Base-by-base conservation (phyloP, 2,329 filamentous ascomycete species). In the Clonostachys rosea region DNA sequence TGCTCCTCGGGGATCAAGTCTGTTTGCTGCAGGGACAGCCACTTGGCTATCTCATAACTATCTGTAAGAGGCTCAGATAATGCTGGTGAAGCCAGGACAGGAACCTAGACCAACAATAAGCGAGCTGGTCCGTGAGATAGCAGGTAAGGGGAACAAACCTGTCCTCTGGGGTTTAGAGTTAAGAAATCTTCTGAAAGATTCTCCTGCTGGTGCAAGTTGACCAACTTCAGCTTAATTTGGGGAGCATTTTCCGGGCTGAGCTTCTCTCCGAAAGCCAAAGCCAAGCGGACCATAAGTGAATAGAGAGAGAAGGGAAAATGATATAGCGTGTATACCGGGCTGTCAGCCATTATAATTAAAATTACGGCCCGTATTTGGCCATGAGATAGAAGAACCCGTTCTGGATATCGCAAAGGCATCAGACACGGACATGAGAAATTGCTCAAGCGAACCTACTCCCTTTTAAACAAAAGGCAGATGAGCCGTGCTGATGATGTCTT, bases 301-400 rank as follows among this genome's bases (percentile, higher is more conserved):
- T 64, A 62, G 12, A 62, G 48, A 4, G 59, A 63, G 46, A 58
- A 62, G 6, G 58, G 56, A 16, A 56, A 64, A 48, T 57, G 60
- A 44, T 62, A 55, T 45, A 64, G 53, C 34, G 55, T 61, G 36
- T 18, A 39, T 30, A 30, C 24, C 9, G 24, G 24, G 24, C 24
- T 30, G 24, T 30, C 24, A 30, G 24, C 24, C 24, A 30, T 30
- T 30, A 30, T 30, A 10, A 30, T 30, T 30, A 30, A 10, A 30
- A 30, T 30, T 30, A 30, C 24, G 9, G 24, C 24, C 24, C 8
- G 24, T 30, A 30, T 30, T 10, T 30, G 24, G 24, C 24, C 9
- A 30, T 30, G 24, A 6, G 24, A 30, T 30, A 30, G 8, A 30
- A 30, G 8, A 30, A 30, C 24, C 24, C 24, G 24, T 30, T 6